Percentiles rank a stretch among this genome's conserved stretches.
Evolutionary conservation across 164 flowering plant genomes (phyloP).

Genomic region (Vitis riparia): DNA sequence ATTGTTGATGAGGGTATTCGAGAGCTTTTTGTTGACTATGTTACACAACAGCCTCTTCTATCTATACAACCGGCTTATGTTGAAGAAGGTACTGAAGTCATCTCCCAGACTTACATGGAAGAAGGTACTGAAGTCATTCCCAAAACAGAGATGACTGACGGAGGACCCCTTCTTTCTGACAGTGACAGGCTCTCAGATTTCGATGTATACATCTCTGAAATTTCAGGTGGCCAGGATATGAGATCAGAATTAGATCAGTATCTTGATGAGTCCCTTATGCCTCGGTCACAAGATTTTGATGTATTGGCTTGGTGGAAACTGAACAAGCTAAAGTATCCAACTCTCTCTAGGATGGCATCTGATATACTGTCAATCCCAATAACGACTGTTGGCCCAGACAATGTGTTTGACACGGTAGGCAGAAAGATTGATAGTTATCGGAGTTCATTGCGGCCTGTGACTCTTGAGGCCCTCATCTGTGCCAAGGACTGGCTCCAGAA

Average conservation of each 20-base stretch:
- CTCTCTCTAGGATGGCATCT: slow-evolving; percentile 67
- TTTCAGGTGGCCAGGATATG: slow-evolving; percentile 35
- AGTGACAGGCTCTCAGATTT: slow-evolving; percentile 56
- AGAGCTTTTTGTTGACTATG: slow-evolving; percentile 69
- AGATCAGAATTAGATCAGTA: slow-evolving; percentile 81
- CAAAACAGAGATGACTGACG: slow-evolving; percentile 30
- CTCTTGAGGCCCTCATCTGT: slow-evolving; percentile 78
- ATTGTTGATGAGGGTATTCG: slow-evolving; percentile 63
- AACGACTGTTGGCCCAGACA: slow-evolving; percentile 48
- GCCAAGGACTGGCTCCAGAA: slow-evolving; percentile 72
- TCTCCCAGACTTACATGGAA: slow-evolving; percentile 26
- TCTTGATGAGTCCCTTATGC: slow-evolving; percentile 63
- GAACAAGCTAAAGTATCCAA: slow-evolving; percentile 54
- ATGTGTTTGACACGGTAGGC: slow-evolving; percentile 49
- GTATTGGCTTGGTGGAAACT: slow-evolving; percentile 77
- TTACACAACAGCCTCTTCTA: slow-evolving; percentile 26
- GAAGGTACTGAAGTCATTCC: slow-evolving; percentile 25
- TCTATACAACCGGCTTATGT: slow-evolving; percentile 2
- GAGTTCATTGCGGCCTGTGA: slow-evolving; percentile 48
- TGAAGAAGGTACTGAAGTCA: slow-evolving; percentile 31
- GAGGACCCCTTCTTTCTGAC: slow-evolving; percentile 21
- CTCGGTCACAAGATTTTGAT: slow-evolving; percentile 57
- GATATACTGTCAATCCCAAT: slow-evolving; percentile 66
- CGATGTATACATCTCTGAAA: slow-evolving; percentile 61
- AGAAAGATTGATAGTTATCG: slow-evolving; percentile 48